phyloP scores from a whole-genome alignment of 495 filamentous ascomycete species.

The Aspergillus coremiiformis region DNA sequence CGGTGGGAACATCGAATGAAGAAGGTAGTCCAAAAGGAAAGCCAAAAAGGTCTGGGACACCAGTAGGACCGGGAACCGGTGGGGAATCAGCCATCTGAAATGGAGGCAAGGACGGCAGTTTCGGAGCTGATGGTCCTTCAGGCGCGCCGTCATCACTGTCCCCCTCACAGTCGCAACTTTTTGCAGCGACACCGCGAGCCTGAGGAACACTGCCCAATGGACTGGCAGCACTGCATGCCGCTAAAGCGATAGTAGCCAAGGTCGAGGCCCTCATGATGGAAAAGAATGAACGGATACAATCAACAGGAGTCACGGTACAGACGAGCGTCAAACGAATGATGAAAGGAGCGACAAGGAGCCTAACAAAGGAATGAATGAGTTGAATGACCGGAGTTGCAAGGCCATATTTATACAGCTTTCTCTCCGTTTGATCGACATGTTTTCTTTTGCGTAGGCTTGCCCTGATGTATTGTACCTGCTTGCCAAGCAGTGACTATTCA shows the following conservation, averaged over 20 bases:
- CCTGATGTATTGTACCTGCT: background rate
- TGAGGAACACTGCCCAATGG: slow-evolving; percentile 11
- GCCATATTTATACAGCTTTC: slow-evolving; percentile 4
- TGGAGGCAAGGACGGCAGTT: background rate
- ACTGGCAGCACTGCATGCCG: slow-evolving; percentile 13
- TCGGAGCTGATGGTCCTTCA: background rate
- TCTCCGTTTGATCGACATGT: background rate
- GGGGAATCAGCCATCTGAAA: background rate
- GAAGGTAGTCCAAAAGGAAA: background rate
- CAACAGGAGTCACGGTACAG: slow-evolving; percentile 5
- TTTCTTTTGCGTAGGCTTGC: background rate
- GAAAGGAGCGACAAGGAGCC: slow-evolving; percentile 3
- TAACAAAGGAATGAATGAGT: slow-evolving; percentile 2
- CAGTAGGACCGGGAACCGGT: background rate
- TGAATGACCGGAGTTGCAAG: background rate
- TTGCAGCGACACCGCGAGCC: background rate
- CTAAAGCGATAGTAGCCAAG: slow-evolving; percentile 14
- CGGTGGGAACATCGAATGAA: background rate
- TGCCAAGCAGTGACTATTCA: slow-evolving; percentile 7
- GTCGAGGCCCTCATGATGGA: slow-evolving; percentile 17
- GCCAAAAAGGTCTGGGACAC: background rate
- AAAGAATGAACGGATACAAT: slow-evolving; percentile 3
- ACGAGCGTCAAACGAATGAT: background rate
- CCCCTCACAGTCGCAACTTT: background rate
- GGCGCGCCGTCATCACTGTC: background rate